Evolutionary conservation across 108 stramenopile species (phyloP).

Genomic region (Skeletonema menzelii): DNA sequence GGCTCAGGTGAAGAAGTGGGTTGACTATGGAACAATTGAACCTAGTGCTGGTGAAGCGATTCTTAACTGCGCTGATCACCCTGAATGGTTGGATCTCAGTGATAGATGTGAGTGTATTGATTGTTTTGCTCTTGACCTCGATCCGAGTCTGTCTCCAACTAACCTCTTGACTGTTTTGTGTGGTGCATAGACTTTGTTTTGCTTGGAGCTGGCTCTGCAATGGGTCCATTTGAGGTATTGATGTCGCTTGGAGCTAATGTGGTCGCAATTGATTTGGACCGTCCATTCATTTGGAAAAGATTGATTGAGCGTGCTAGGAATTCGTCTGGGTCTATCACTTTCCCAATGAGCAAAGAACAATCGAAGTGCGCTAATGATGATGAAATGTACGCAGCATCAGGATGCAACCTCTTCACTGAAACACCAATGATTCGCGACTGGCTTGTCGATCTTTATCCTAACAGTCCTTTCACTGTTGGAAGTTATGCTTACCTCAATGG

Average conservation of each 20-base stretch:
- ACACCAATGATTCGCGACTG: constrained; percentile 95
- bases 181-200: constrained; percentile 81
- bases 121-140: neutral
- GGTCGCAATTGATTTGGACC: constrained; percentile 94
- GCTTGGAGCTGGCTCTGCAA: constrained; percentile 96
- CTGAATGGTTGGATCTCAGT: constrained; percentile 83
- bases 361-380: constrained; percentile 55
- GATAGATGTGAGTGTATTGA: constrained; percentile 51
- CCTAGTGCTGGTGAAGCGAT: constrained; percentile 93
- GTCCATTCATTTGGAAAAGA: constrained; percentile 89
- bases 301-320: constrained; percentile 80
- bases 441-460: constrained; percentile 85
- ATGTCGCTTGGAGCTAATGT: constrained; percentile 95
- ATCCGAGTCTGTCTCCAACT: neutral
- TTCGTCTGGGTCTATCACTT: constrained; percentile 90
- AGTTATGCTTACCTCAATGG: constrained; percentile 97
- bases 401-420: constrained; percentile 93
- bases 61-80: constrained; percentile 78
- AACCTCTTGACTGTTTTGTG: neutral
- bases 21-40: constrained; percentile 94
- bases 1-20: constrained; percentile 90
- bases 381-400: constrained; percentile 74
- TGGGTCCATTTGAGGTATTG: constrained; percentile 95
- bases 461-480: constrained; percentile 87
- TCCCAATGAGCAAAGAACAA: constrained; percentile 86